Percentiles rank a stretch among this genome's conserved stretches.
Conservation (phyloP, 495 filamentous ascomycete species). For the Tuber brumale region DNA sequence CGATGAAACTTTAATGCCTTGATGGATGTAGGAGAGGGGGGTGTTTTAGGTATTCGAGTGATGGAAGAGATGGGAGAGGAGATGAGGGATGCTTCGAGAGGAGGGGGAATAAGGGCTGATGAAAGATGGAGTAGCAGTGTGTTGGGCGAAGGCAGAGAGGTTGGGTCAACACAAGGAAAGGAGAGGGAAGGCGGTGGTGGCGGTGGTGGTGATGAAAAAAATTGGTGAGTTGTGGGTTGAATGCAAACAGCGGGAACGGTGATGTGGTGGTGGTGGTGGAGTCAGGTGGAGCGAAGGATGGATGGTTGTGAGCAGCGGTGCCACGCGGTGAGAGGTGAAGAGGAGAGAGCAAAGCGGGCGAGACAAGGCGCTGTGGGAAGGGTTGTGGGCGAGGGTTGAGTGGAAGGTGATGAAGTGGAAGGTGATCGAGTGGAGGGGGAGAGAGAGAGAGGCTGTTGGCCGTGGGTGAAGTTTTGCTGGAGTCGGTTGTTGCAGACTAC, state of each 20-base stretch:
- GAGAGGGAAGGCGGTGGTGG: conserved; percentile 9
- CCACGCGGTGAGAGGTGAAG: background rate
- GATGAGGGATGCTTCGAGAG: conserved; percentile 37
- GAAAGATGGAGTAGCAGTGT: conserved; percentile 19
- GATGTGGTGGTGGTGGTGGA: conserved; percentile 1
- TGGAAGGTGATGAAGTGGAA: background rate
- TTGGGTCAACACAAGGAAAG: conserved; percentile 4
- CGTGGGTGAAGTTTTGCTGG: background rate
- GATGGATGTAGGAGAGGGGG: conserved; percentile 11
- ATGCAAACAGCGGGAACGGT: background rate
- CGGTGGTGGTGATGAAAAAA: background rate
- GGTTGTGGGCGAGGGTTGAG: background rate
- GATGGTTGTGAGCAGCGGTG: background rate
- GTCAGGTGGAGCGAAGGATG: background rate
- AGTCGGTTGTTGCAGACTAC: background rate
- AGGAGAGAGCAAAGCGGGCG: background rate
- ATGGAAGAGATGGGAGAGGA: conserved; percentile 26
- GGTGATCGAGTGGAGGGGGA: background rate
- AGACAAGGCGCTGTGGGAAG: background rate
- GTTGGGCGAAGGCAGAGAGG: conserved; percentile 22
- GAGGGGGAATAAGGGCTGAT: conserved; percentile 30
- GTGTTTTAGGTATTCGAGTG: background rate
- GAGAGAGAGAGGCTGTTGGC: background rate
- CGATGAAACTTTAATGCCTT: conserved; percentile 21
- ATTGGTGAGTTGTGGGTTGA: background rate